Base-by-base conservation (phyloP, 2,329 filamentous ascomycete species). In the Monosporascus sp. region DNA sequence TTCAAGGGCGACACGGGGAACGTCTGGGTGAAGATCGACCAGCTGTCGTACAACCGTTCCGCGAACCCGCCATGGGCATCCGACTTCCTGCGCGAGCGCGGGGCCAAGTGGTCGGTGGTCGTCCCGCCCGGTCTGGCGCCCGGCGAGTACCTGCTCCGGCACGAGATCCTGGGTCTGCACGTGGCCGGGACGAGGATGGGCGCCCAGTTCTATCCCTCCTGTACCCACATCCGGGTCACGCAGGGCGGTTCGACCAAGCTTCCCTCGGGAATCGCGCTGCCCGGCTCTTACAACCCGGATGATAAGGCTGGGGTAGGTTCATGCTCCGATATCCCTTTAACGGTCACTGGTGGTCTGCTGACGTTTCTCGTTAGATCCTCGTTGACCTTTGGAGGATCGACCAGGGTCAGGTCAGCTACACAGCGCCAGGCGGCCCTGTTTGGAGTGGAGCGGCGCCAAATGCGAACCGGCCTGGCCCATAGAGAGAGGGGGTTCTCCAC, bases 101-200 rank as follows among this genome's bases (percentile, higher is more conserved):
- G 65, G n/a, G 62, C 66, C 45, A 63, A 65, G 48, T 65, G 69
- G 61, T 61, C 57, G 2, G 64, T 68, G 6, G 68, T 62, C 5
- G 63, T 70, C 36, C 68, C 68, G 9, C 54, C 62, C 0, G 57
- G 50, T 2, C 54, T 70, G 3, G 57, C 62, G 11, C 50, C 62
- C 1, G 67, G 68, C 20, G 65, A 69, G 46, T 76, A 76, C 57
- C 69, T 76, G 34, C 56, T 76, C n/a, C 68, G 74, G 8, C 73
- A 75, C 57, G 74, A 77, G 60, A 72, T 76, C 45, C 68, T 77
- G 51, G 74, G 73, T 2, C 62, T 77, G 44, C 74, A 76, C 48
- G 57, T 66, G 1, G 69, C 68, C 1, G 58, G 64, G 14, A 63
- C 64, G 44, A 37, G 57, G 6, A 70, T 72, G 51, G 72, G 72